Percentiles rank a stretch among this genome's conserved stretches.
These are phyloP conservation scores for Colletotrichum trifolii DNA, from an alignment of 2,329 filamentous ascomycete genomes.

Conservation along the genomic window DNA sequence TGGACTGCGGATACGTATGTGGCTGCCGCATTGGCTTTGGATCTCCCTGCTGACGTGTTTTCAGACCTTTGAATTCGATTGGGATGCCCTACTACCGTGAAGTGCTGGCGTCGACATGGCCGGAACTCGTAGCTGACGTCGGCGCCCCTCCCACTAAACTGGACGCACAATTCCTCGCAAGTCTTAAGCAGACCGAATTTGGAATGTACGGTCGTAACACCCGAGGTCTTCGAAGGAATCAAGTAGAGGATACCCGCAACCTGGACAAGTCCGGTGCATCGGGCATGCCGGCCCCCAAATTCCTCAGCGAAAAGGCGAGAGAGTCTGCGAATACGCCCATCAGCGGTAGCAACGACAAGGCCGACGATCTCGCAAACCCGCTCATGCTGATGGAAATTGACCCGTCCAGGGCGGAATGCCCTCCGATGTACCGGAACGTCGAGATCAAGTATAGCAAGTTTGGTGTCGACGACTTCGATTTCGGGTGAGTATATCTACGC, in stretches of 20 bases:
- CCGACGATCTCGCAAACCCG: slow-evolving; percentile 70
- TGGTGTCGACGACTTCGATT: slow-evolving; percentile 99
- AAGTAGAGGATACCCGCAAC: slow-evolving; percentile 81
- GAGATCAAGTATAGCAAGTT: slow-evolving; percentile 99
- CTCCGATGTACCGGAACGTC: slow-evolving; percentile 89
- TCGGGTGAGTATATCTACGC: slow-evolving; percentile 71
- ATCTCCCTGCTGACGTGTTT: slow-evolving; percentile 22
- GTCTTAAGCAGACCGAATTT: slow-evolving; percentile 77
- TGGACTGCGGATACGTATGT: slow-evolving; percentile 78
- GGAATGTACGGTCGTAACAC: slow-evolving; percentile 84
- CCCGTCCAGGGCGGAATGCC: slow-evolving; percentile 82
- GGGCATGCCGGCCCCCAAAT: slow-evolving; percentile 81
- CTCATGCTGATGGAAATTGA: slow-evolving; percentile 77
- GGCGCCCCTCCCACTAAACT: slow-evolving; percentile 83
- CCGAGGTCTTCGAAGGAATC: slow-evolving; percentile 79
- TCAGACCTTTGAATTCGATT: slow-evolving; percentile 79
- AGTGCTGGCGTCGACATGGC: slow-evolving; percentile 87
- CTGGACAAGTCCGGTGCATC: slow-evolving; percentile 69
- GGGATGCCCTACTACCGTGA: slow-evolving; percentile 97
- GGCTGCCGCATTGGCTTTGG: neutral
- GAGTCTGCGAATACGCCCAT: slow-evolving; percentile 65
- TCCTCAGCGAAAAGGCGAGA: slow-evolving; percentile 91
- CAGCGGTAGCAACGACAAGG: slow-evolving; percentile 53
- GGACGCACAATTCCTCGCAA: slow-evolving; percentile 75
- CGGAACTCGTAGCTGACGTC: slow-evolving; percentile 85